phyloP scores from a whole-genome alignment of 176 grass and related monocot genomes.

The Otatea glauca region DNA sequence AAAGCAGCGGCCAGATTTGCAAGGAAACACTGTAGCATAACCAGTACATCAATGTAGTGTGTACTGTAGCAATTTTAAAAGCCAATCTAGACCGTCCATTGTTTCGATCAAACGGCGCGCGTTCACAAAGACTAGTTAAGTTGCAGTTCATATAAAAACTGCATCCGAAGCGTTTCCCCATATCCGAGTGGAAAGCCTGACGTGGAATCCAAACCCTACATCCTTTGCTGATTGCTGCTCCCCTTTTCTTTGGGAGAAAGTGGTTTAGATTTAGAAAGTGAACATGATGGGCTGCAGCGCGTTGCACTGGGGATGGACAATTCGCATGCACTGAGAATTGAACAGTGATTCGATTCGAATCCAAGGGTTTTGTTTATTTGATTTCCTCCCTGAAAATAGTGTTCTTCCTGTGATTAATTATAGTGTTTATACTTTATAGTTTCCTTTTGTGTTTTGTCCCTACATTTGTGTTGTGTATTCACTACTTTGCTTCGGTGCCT shows the following conservation, averaged over 20 bases:
- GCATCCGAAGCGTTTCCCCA: too few species aligned
- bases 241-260: neutral
- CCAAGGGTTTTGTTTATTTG: neutral
- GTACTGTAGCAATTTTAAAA: too few species aligned
- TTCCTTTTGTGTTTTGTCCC: neutral
- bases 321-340: neutral
- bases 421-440: neutral
- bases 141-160: too few species aligned
- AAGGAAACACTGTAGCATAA: too few species aligned
- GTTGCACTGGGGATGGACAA: neutral
- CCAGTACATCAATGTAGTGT: too few species aligned
- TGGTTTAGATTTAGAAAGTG: neutral
- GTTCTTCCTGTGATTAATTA: neutral
- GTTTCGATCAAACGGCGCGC: too few species aligned
- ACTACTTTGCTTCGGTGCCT: neutral
- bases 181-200: neutral
- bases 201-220: slow-evolving; percentile 21
- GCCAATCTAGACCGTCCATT: too few species aligned
- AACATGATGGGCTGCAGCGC: neutral
- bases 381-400: neutral
- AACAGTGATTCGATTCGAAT: neutral
- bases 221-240: neutral
- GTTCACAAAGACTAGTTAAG: too few species aligned
- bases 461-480: neutral
- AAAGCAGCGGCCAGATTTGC: too few species aligned